Percentiles rank a stretch among this genome's conserved stretches.
phyloP scores from a whole-genome alignment of 2,329 filamentous ascomycete genomes.

The Diaporthe citriasiana region DNA sequence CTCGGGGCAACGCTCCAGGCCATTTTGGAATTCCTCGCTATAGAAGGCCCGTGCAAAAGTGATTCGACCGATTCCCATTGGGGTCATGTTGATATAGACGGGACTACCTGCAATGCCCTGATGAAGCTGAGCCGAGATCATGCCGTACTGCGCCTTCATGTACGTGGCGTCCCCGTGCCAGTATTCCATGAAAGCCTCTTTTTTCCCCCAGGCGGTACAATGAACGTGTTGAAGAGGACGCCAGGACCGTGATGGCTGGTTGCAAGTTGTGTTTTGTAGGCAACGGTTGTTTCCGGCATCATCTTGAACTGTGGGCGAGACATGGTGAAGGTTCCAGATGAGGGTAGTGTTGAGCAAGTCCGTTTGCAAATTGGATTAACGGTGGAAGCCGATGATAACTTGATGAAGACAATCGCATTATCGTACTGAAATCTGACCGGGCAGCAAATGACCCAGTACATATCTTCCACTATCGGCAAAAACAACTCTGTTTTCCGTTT shows the following conservation, averaged over 20 bases:
- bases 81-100: background rate
- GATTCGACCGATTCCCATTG: background rate
- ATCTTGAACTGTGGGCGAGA: background rate
- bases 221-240: background rate
- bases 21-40: background rate
- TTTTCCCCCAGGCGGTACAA: background rate
- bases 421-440: background rate
- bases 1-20: background rate
- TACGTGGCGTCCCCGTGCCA: background rate
- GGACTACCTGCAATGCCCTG: background rate
- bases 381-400: background rate
- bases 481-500: background rate
- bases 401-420: background rate
- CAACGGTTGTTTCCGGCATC: background rate
- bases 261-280: slow-evolving; percentile 6
- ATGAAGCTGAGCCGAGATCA: slow-evolving; percentile 4
- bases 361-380: background rate
- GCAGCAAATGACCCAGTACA: background rate
- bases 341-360: background rate
- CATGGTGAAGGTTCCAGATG: background rate
- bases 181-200: background rate
- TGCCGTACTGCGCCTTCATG: background rate
- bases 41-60: background rate
- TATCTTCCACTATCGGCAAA: background rate
- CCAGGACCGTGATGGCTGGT: background rate